Evolutionary conservation across 805 yeast species (phyloP), one percentile per base, ranked within the genome.

Genomic region (Wickerhamiella allomyrinae): DNA sequence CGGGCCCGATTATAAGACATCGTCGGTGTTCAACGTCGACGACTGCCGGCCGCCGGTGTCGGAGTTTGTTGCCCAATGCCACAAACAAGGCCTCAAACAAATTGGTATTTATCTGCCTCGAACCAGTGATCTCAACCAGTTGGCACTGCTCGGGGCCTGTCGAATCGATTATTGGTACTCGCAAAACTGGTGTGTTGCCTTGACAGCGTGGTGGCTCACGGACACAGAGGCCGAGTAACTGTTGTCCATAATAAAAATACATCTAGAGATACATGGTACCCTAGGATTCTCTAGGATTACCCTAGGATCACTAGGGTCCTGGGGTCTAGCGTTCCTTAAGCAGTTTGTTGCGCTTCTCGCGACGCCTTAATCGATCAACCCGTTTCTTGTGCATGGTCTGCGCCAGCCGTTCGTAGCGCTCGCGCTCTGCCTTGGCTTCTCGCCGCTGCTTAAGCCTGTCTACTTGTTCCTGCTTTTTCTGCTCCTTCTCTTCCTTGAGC

Each of bases 341-440:
- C 55, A 86, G 67, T 66, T 89, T 89, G 67, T 87, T 89, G 65
- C 97, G 78, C 79, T 89, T 89, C 59, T 89, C 98, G 57, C 80
- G 77, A 67, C 80, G 78, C 65, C 81, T 78, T 65, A 89, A 59
- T 63, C 98, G 74, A 49, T 86, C 97, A 33, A 86, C 82, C 67
- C 76, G 81, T 77, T 86, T 87, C 34, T 80, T 80, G 58, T 85
- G 89, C 94, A 89, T 83, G 62, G 80, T 84, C 43, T 74, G 71
- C 10, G 94, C 91, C 57, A 89, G 59, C 56, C 68, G 69, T 55
- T 81, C 94, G 57, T 77, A 83, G 54, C 98, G 74, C 59, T 89
- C 96, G 61, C 75, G 76, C 61, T 89, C 98, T 44, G 73, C 95
- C 67, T 79, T 80, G 59, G 75, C 73, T 52, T 77, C 86, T 56